Percentiles rank a stretch among this genome's conserved stretches.
Conservation (phyloP, 1,284 basidiomycete genomes). For the Leccinum subspadiceum region DNA sequence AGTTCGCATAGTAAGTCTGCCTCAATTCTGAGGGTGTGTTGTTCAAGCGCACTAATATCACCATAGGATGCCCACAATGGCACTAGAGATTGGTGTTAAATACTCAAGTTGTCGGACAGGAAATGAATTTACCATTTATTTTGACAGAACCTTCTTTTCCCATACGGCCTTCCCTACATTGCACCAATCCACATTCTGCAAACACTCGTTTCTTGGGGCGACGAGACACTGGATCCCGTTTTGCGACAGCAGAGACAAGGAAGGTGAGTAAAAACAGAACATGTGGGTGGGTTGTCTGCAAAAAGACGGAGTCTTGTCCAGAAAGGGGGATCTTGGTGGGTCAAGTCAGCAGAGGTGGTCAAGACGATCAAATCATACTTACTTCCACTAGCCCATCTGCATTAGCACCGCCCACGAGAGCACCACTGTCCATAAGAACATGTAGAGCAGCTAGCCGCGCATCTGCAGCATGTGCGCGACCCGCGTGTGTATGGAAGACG, state of each 20-base stretch:
- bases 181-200: slow-evolving; percentile 57
- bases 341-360: slow-evolving; percentile 6
- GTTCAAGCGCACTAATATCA: slow-evolving; percentile 50
- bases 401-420: slow-evolving; percentile 42
- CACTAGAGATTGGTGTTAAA: slow-evolving; percentile 4
- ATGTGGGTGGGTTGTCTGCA: slow-evolving; percentile 67
- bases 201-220: slow-evolving; percentile 71
- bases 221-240: slow-evolving; percentile 68
- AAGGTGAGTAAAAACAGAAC: slow-evolving; percentile 62
- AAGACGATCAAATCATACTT: slow-evolving; percentile 15
- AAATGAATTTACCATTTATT: slow-evolving; percentile 26
- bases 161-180: slow-evolving; percentile 23
- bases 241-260: slow-evolving; percentile 61
- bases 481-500: slow-evolving; percentile 56
- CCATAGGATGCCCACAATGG: slow-evolving; percentile 49
- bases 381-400: slow-evolving; percentile 52
- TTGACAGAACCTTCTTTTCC: slow-evolving; percentile 15
- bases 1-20: slow-evolving; percentile 71
- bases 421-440: slow-evolving; percentile 57
- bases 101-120: not conserved
- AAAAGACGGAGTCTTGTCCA: slow-evolving; percentile 42
- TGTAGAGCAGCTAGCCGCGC: slow-evolving; percentile 56
- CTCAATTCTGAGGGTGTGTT: slow-evolving; percentile 56
- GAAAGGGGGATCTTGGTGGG: slow-evolving; percentile 35
- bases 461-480: slow-evolving; percentile 43